phyloP scores from a whole-genome alignment of 2,329 filamentous ascomycete genomes.

The Phoma sp. region DNA sequence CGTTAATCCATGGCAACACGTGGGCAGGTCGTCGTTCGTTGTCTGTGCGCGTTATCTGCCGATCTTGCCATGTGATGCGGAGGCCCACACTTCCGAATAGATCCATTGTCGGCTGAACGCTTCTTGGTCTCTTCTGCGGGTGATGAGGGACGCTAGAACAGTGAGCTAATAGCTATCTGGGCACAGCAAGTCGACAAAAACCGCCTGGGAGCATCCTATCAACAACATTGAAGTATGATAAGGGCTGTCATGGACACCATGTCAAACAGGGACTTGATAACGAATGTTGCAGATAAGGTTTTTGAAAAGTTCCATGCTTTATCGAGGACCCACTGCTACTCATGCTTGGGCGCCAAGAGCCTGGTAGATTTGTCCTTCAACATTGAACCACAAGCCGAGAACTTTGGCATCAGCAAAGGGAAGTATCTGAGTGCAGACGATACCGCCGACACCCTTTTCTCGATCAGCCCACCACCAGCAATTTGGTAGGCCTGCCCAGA shows the following conservation, averaged over 20 bases:
- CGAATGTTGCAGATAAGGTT: too few species aligned
- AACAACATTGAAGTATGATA: neutral
- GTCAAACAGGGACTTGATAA: too few species aligned
- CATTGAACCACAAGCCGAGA: slow-evolving; percentile 28
- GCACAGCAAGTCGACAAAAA: neutral
- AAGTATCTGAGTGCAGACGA: slow-evolving; percentile 39
- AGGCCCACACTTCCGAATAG: neutral
- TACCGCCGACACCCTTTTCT: slow-evolving; percentile 61
- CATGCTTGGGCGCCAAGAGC: slow-evolving; percentile 1
- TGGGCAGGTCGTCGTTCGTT: neutral
- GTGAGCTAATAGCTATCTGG: neutral
- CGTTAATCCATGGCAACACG: neutral
- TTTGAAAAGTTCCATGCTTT: neutral
- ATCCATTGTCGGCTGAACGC: neutral
- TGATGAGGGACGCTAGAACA: too few species aligned
- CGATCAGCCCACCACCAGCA: slow-evolving; percentile 67
- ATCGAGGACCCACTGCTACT: neutral
- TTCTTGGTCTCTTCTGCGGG: neutral
- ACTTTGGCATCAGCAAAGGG: slow-evolving; percentile 41
- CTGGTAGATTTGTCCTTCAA: slow-evolving; percentile 35
- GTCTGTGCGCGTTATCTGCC: neutral
- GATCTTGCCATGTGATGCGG: neutral
- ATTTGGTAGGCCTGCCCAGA: slow-evolving; percentile 67
- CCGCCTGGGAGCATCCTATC: neutral
- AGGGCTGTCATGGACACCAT: too few species aligned